Percentiles rank a stretch among this genome's conserved stretches.
Conservation (phyloP, 176 grass and related monocot genomes). For the Rhynchospora breviuscula region DNA sequence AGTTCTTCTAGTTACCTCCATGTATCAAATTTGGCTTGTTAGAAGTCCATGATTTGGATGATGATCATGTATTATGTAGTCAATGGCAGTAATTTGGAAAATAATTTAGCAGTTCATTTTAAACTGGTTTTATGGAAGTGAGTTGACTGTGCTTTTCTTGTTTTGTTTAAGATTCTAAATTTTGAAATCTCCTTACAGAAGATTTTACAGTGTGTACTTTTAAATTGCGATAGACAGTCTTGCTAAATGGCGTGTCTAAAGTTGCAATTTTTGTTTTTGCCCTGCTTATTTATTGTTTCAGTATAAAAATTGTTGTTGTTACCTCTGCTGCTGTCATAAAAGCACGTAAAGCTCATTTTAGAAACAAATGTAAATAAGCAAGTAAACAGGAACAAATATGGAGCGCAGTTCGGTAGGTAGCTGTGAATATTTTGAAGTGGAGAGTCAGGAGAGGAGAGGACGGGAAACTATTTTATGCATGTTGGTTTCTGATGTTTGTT, state of each 20-base stretch:
- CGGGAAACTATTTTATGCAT: not conserved
- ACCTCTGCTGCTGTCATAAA: not conserved
- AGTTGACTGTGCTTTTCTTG: not conserved
- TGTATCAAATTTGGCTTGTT: not conserved
- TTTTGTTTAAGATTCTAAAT: not conserved
- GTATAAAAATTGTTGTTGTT: not conserved
- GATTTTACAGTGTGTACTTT: not conserved
- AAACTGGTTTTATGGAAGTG: not conserved
- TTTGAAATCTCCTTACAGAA: not conserved
- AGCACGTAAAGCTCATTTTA: too few species aligned
- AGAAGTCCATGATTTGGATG: not conserved
- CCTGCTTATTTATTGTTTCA: not conserved
- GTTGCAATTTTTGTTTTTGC: not conserved
- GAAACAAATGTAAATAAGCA: too few species aligned
- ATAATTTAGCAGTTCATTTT: constrained; percentile 1
- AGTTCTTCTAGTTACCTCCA: constrained; percentile 28
- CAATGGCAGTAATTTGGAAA: not conserved
- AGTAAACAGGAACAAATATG: too few species aligned
- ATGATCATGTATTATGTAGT: not conserved
- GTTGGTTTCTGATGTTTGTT: not conserved
- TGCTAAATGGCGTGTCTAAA: not conserved
- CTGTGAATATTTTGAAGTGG: not conserved
- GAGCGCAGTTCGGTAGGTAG: too few species aligned
- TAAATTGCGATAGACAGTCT: not conserved
- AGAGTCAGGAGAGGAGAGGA: not conserved